phyloP scores from a whole-genome alignment of 257 asterid genomes.

The Solanum chiquidenum region DNA sequence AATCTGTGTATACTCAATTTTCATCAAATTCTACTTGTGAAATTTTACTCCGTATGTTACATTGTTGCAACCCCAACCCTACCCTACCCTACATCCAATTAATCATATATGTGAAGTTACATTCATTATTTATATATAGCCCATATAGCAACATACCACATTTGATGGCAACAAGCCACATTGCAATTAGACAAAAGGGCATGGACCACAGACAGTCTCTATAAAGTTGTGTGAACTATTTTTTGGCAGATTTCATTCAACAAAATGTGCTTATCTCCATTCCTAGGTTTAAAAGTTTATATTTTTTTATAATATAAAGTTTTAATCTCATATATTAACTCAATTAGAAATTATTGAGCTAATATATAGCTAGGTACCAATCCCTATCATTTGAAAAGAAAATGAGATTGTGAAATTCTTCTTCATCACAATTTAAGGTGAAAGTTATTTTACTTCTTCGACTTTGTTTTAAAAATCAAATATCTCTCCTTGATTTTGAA shows the following conservation, averaged over 20 bases:
- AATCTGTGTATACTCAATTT: background rate
- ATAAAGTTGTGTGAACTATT: background rate
- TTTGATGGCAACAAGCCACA: slow-evolving; percentile 17
- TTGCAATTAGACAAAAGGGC: slow-evolving; percentile 2
- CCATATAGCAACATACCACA: slow-evolving; percentile 21
- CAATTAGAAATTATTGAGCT: background rate
- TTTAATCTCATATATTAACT: background rate
- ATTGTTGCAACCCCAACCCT: background rate
- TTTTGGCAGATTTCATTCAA: background rate
- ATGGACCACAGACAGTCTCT: slow-evolving; percentile 34
- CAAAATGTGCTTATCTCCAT: background rate
- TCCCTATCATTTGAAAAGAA: background rate
- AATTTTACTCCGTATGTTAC: background rate
- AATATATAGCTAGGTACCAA: background rate
- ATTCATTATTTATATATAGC: slow-evolving; percentile 6
- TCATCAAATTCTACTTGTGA: background rate
- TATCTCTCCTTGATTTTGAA: background rate
- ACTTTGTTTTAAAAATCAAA: background rate
- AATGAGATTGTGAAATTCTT: background rate
- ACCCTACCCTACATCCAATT: background rate
- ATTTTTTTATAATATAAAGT: background rate
- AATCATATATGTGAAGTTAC: slow-evolving; percentile 9
- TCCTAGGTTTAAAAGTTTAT: background rate
- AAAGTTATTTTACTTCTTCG: background rate
- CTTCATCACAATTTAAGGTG: background rate